phyloP scores from a whole-genome alignment of 2,329 filamentous ascomycete species.

The Cladorrhinum sp. region DNA sequence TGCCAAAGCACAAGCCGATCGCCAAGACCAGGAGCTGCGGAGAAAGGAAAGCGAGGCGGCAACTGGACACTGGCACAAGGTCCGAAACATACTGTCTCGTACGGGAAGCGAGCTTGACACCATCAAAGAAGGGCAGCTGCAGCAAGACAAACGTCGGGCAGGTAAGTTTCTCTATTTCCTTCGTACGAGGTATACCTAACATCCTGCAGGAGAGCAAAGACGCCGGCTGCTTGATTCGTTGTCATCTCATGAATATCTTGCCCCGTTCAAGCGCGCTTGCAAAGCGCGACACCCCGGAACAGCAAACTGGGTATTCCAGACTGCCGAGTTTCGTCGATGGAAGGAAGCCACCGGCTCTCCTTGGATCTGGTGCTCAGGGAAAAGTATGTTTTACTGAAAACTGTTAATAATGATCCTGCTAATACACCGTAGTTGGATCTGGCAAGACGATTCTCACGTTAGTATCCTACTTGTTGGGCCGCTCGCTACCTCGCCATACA shows the following conservation, averaged over 20 bases:
- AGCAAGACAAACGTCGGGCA: slow-evolving; percentile 1
- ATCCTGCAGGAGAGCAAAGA: slow-evolving; percentile 11
- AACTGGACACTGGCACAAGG: slow-evolving; percentile 1
- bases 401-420: not conserved
- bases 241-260: slow-evolving; percentile 28
- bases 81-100: slow-evolving; percentile 7
- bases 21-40: slow-evolving; percentile 26
- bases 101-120: slow-evolving; percentile 5
- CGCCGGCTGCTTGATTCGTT: slow-evolving; percentile 31
- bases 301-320: slow-evolving; percentile 30
- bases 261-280: slow-evolving; percentile 29
- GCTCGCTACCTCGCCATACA: not conserved
- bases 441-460: slow-evolving; percentile 29
- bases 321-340: slow-evolving; percentile 29
- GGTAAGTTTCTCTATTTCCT: too few species aligned
- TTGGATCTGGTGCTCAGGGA: slow-evolving; percentile 33
- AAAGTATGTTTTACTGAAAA: slow-evolving; percentile 26
- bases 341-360: slow-evolving; percentile 1
- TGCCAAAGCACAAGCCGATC: slow-evolving; percentile 27
- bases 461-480: not conserved
- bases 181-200: too few species aligned
- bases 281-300: slow-evolving; percentile 30
- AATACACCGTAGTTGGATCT: slow-evolving; percentile 26
- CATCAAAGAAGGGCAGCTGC: slow-evolving; percentile 2
- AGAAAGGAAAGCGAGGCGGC: slow-evolving; percentile 21